A percentile compares a stretch with the other conserved stretches of the same genome.
These are phyloP conservation scores for Datura wrightii DNA, from an alignment of 257 asterid genomes.

Conservation along the genomic window DNA sequence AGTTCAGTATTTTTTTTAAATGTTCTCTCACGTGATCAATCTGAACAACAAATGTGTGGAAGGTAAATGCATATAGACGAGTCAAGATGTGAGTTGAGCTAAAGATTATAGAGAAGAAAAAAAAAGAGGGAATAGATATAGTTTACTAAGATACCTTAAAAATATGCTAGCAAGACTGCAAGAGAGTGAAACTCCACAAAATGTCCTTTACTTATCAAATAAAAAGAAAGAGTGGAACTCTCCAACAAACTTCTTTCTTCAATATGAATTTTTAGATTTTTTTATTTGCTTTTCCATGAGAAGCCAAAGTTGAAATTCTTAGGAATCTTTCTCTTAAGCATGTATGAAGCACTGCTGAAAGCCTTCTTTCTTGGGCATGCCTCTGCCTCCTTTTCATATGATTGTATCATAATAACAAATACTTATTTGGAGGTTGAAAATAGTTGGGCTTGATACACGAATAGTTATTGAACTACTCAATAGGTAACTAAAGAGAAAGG, in stretches of 20 bases:
- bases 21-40: not conserved
- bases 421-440: not conserved
- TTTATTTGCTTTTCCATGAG: not conserved
- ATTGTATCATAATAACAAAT: not conserved
- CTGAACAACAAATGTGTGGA: not conserved
- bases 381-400: not conserved
- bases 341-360: not conserved
- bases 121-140: not conserved
- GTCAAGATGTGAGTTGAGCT: not conserved
- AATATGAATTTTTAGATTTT: not conserved
- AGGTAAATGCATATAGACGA: not conserved
- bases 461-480: not conserved
- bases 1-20: not conserved
- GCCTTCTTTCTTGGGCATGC: not conserved
- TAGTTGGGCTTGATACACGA: not conserved
- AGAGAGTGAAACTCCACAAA: not conserved
- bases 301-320: not conserved
- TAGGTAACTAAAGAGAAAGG: not conserved
- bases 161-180: not conserved
- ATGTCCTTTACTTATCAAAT: not conserved
- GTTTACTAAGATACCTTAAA: not conserved
- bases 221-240: not conserved
- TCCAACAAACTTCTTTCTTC: not conserved
- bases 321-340: not conserved
- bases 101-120: not conserved